Percentiles rank a stretch among this genome's conserved stretches.
phyloP scores from a whole-genome alignment of 345 rosid species.

The Toxicodendron radicans region DNA sequence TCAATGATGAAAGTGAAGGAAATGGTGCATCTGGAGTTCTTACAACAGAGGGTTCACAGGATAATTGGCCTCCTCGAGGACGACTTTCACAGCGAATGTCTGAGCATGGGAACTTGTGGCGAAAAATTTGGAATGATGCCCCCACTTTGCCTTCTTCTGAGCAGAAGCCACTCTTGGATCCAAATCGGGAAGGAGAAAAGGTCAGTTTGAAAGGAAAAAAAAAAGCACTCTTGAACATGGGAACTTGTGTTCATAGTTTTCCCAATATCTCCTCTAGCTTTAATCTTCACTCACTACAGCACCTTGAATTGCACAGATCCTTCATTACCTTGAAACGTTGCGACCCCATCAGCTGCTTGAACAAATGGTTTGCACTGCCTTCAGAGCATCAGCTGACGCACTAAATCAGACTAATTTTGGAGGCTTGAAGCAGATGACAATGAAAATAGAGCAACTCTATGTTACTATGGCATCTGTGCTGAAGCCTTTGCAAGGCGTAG shows the following conservation, averaged over 20 bases:
- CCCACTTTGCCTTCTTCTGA: slow-evolving; percentile 73
- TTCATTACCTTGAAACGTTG: slow-evolving; percentile 91
- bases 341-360: slow-evolving; percentile 90
- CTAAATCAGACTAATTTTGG: slow-evolving; percentile 72
- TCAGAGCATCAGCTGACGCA: slow-evolving; percentile 91
- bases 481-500: slow-evolving; percentile 62
- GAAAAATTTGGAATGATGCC: slow-evolving; percentile 84
- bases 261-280: background rate
- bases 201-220: slow-evolving; percentile 31
- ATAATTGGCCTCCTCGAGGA: slow-evolving; percentile 91
- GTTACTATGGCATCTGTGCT: slow-evolving; percentile 57
- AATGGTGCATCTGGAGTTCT: slow-evolving; percentile 42
- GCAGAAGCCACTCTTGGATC: slow-evolving; percentile 88
- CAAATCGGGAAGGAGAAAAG: slow-evolving; percentile 93
- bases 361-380: slow-evolving; percentile 95
- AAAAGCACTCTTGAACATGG: too few relatives aligned
- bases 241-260: background rate
- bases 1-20: slow-evolving; percentile 37
- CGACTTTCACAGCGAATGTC: slow-evolving; percentile 88
- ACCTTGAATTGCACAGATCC: slow-evolving; percentile 47
- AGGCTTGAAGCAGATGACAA: slow-evolving; percentile 67
- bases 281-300: slow-evolving; percentile 18
- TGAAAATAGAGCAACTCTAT: slow-evolving; percentile 75
- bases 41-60: slow-evolving; percentile 32
- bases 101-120: slow-evolving; percentile 87